phyloP scores from a whole-genome alignment of 352 stramenopile species.

The Phytopythium sindhum region DNA sequence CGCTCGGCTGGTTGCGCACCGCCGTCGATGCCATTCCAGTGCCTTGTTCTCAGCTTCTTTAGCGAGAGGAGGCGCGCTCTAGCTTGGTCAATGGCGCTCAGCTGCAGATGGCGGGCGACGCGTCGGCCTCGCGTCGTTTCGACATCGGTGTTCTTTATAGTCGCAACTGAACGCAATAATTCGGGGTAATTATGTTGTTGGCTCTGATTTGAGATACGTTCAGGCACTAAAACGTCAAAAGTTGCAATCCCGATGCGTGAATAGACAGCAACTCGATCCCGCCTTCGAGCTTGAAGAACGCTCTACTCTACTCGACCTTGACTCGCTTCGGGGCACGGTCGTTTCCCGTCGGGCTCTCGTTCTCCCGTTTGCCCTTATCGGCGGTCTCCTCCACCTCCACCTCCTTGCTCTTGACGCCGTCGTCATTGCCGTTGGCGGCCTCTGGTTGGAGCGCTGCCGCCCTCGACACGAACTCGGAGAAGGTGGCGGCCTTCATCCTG shows the following conservation, averaged over 20 bases:
- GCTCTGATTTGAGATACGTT: not conserved
- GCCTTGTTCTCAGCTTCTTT: not conserved
- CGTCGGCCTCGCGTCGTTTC: not conserved
- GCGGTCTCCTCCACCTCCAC: not conserved
- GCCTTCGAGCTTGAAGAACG: not conserved
- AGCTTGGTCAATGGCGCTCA: not conserved
- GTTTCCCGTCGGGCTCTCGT: constrained; percentile 3
- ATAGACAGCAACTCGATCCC: not conserved
- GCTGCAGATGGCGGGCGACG: not conserved
- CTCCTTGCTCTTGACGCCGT: not conserved
- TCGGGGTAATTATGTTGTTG: not conserved
- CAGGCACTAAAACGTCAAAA: not conserved
- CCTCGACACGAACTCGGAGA: constrained; percentile 47
- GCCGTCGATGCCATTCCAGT: not conserved
- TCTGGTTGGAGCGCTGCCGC: constrained; percentile 12
- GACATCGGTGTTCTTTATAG: not conserved
- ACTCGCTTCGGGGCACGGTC: constrained; percentile 5
- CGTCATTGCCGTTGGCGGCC: not conserved
- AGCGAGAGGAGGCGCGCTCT: not conserved
- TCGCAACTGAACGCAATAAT: not conserved
- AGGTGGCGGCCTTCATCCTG: constrained; percentile 36
- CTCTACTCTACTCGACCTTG: constrained; percentile 2
- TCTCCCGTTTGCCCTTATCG: not conserved
- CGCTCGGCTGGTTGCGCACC: constrained; percentile 28
- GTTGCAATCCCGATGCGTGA: not conserved